These are phyloP conservation scores for Entrophospora sp. DNA, from an alignment of 192 early-diverging fungal species.

Conservation along the genomic window DNA sequence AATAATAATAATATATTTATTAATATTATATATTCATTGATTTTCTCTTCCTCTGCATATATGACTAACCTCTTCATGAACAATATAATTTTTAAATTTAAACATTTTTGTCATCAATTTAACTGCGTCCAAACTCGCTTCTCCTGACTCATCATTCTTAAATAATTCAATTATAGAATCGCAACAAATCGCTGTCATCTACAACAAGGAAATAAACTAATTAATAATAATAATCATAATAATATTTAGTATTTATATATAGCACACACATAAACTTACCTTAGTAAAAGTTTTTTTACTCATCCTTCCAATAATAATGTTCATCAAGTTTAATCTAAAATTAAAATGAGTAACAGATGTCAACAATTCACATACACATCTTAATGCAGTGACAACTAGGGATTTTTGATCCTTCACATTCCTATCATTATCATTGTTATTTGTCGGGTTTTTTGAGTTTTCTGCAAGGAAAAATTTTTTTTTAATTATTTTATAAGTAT, in stretches of 20 bases:
- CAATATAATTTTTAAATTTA: constrained; percentile 67
- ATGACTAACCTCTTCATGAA: constrained; percentile 42
- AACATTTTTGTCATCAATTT: constrained; percentile 77
- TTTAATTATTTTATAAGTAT: no score
- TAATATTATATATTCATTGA: not conserved
- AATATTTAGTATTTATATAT: not conserved
- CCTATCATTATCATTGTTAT: no score
- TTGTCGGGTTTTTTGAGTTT: no score
- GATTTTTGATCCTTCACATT: constrained; percentile 24
- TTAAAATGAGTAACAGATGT: constrained; percentile 88
- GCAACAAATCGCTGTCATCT: constrained; percentile 63
- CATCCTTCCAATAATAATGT: constrained; percentile 71
- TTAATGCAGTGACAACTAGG: constrained; percentile 54
- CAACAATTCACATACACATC: constrained; percentile 77
- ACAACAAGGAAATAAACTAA: constrained; percentile 8
- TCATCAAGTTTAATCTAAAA: constrained; percentile 85
- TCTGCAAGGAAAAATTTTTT: no score
- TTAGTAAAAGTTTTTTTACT: constrained; percentile 46
- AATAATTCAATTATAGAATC: constrained; percentile 75
- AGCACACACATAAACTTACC: constrained; percentile 28
- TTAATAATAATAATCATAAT: not conserved
- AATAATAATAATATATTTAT: not conserved
- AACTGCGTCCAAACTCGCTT: constrained; percentile 78
- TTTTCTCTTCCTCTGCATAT: not conserved
- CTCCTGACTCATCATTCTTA: constrained; percentile 75